Conservation (phyloP, 768 basidiomycete species). For the Ramaria sp. region DNA sequence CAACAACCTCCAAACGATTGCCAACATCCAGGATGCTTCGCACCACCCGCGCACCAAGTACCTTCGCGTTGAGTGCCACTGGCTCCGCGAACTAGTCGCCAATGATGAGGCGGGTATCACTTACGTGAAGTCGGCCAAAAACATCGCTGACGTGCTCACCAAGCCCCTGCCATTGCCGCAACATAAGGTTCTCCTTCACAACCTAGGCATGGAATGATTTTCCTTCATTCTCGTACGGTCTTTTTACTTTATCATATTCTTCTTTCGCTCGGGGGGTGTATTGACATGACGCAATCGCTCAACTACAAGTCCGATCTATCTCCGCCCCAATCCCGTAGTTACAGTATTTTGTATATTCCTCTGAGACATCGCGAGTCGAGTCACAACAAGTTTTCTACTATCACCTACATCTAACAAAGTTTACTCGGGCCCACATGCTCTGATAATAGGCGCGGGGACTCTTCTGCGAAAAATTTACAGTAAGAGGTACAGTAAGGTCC, state of each 20-base stretch:
- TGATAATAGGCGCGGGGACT: constrained; percentile 24
- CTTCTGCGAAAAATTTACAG: constrained; percentile 29
- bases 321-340: no score
- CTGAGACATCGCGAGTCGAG: no score
- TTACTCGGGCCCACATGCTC: constrained; percentile 31
- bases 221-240: no score
- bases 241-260: no score
- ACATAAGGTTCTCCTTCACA: neutral
- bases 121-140: constrained; percentile 24
- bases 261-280: no score
- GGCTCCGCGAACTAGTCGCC: constrained; percentile 24
- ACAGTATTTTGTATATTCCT: no score
- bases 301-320: no score
- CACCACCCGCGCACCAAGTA: constrained; percentile 31
- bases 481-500: constrained; percentile 32
- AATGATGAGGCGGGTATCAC: constrained; percentile 16
- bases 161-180: constrained; percentile 17
- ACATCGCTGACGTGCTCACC: constrained; percentile 30
- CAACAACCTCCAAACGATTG: constrained; percentile 19
- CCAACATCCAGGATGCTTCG: constrained; percentile 20
- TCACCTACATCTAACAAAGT: no score
- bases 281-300: no score
- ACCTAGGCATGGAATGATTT: neutral
- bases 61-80: constrained; percentile 31
- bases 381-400: no score